A percentile compares a stretch with the other conserved stretches of the same genome.
Conservation (phyloP, 768 basidiomycete species). For the Trametes cubensis region DNA sequence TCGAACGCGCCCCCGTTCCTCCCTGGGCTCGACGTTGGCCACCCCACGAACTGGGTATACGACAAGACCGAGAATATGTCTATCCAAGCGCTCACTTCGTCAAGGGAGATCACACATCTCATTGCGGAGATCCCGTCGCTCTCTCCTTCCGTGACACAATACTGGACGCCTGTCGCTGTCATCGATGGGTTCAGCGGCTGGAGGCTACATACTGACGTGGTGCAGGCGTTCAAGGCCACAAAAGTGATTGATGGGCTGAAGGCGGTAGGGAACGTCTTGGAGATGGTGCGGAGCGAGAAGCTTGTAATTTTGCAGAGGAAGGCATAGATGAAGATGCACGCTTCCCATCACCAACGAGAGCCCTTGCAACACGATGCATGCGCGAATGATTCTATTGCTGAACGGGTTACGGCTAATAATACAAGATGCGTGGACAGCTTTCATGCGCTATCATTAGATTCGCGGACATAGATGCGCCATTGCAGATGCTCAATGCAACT, state of each 20-base stretch:
- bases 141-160: not conserved
- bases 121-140: conserved; percentile 50
- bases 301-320: conserved; percentile 30
- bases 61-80: conserved; percentile 79
- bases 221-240: conserved; percentile 5
- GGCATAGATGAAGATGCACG: not conserved
- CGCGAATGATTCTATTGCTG: no score
- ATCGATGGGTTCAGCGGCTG: conserved; percentile 52
- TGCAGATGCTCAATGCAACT: no score
- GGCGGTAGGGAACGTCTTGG: conserved; percentile 16
- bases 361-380: no score
- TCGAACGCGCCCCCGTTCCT: conserved; percentile 60
- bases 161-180: conserved; percentile 48
- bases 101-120: conserved; percentile 58
- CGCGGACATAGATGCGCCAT: not conserved
- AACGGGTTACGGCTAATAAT: no score
- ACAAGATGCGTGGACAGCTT: no score
- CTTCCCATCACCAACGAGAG: no score
- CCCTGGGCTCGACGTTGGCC: conserved; percentile 22
- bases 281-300: conserved; percentile 28
- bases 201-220: conserved; percentile 29
- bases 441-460: not conserved
- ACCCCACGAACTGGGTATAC: conserved; percentile 58
- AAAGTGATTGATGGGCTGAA: conserved; percentile 13
- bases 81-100: conserved; percentile 41